These are phyloP conservation scores for Penicillium psychrofluorescens DNA, from an alignment of 495 filamentous ascomycete genomes.

Conservation along the genomic window DNA sequence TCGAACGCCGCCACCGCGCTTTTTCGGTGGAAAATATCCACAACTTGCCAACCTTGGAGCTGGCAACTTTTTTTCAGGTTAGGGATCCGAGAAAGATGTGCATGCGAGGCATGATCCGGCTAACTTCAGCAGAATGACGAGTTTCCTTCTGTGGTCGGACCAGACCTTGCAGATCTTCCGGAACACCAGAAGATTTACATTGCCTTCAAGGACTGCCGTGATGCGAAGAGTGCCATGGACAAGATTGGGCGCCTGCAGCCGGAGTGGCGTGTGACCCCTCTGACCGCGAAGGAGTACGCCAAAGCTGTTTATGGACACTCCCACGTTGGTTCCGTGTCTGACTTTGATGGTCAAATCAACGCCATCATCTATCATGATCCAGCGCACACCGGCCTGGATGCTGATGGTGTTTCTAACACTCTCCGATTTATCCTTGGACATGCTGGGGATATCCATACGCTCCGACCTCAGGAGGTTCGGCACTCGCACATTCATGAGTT, in stretches of 20 bases:
- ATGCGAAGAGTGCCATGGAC: conserved; percentile 41
- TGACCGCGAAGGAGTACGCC: conserved; percentile 33
- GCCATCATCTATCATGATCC: too few species aligned
- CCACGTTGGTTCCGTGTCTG: conserved; percentile 2
- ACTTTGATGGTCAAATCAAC: conserved; percentile 27
- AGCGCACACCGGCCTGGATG: background rate
- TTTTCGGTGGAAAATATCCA: too few species aligned
- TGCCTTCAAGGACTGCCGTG: conserved; percentile 49
- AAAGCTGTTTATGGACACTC: conserved; percentile 1
- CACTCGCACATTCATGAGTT: too few species aligned
- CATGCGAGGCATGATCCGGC: too few species aligned
- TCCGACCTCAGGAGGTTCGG: conserved; percentile 41
- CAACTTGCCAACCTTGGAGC: too few species aligned
- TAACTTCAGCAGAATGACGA: too few species aligned
- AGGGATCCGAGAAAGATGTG: too few species aligned
- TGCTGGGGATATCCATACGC: conserved; percentile 56
- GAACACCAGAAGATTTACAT: conserved; percentile 8
- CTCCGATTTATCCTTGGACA: conserved; percentile 47
- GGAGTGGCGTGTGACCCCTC: conserved; percentile 45
- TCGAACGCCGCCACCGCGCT: too few species aligned
- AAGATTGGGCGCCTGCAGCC: conserved; percentile 33
- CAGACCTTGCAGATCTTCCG: too few species aligned
- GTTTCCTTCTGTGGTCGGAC: too few species aligned
- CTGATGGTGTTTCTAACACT: conserved; percentile 25
- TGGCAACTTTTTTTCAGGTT: too few species aligned